Evolutionary conservation across 768 basidiomycete genomes (phyloP).

Genomic region (Thelephora aurantiotincta): DNA sequence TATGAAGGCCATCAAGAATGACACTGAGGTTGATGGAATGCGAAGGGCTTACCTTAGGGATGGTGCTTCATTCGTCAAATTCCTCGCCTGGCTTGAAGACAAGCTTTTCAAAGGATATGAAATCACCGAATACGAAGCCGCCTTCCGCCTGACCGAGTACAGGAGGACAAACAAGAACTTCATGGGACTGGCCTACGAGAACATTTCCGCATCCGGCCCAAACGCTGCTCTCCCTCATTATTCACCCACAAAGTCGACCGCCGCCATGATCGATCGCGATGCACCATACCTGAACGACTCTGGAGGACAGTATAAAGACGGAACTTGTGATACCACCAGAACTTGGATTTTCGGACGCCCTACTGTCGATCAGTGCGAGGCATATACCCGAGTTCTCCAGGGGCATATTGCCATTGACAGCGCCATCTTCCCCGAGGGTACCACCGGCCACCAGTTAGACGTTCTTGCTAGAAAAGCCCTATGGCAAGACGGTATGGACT

Average conservation of each 20-base stretch:
- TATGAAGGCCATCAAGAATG: conserved; percentile 83
- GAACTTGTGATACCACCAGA: conserved; percentile 77
- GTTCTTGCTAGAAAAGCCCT: conserved; percentile 81
- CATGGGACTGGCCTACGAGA: conserved; percentile 80
- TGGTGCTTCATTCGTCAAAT: conserved; percentile 71
- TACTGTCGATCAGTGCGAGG: conserved; percentile 73
- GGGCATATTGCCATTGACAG: conserved; percentile 93
- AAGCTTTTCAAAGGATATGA: conserved; percentile 65
- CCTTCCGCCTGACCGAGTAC: conserved; percentile 67
- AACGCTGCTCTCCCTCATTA: conserved; percentile 97
- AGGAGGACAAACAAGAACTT: conserved; percentile 58
- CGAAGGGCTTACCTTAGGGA: conserved; percentile 79
- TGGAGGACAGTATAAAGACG: conserved; percentile 81
- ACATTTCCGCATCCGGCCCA: conserved; percentile 77
- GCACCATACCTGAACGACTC: conserved; percentile 91
- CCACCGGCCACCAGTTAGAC: conserved; percentile 70
- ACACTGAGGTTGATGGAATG: conserved; percentile 72
- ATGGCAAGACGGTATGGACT: conserved; percentile 79
- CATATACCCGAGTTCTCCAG: conserved; percentile 90
- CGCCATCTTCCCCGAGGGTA: conserved; percentile 84
- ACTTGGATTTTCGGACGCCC: conserved; percentile 83
- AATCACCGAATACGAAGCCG: conserved; percentile 89
- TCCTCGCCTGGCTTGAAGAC: conserved; percentile 85
- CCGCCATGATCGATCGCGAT: conserved; percentile 61
- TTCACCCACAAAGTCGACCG: conserved; percentile 52